phyloP scores from a whole-genome alignment of 2,329 filamentous ascomycete species.

The Apiospora arundinis region DNA sequence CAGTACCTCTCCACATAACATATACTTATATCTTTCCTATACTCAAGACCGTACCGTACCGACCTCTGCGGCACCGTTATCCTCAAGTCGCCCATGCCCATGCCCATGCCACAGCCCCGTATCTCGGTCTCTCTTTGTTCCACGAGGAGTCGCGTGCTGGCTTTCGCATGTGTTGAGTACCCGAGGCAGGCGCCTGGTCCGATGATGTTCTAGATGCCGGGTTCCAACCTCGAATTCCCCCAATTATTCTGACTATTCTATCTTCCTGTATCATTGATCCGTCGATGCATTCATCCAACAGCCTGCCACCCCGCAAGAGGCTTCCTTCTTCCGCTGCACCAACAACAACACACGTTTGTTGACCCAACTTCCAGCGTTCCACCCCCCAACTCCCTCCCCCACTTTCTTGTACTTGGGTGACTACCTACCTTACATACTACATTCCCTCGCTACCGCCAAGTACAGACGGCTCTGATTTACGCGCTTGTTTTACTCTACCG shows the following conservation, averaged over 20 bases:
- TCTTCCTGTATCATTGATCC: constrained; percentile 29
- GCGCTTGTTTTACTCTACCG: constrained; percentile 31
- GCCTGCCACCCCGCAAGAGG: constrained; percentile 41
- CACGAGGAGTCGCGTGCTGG: background rate
- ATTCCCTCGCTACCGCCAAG: background rate
- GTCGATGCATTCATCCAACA: constrained; percentile 44
- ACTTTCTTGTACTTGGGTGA: constrained; percentile 42
- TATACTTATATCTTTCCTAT: background rate
- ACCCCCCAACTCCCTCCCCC: constrained; percentile 36
- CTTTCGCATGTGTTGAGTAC: constrained; percentile 8
- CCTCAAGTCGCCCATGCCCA: background rate
- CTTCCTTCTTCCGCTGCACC: constrained; percentile 34
- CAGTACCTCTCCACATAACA: background rate
- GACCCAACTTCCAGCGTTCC: background rate
- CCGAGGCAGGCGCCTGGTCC: constrained; percentile 24
- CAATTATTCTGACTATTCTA: constrained; percentile 36
- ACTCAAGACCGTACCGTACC: background rate
- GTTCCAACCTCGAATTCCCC: constrained; percentile 19
- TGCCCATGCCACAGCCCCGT: background rate
- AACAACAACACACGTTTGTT: constrained; percentile 20
- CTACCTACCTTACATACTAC: constrained; percentile 36
- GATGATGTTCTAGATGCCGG: constrained; percentile 35
- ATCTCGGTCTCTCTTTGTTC: background rate
- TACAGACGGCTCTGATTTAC: constrained; percentile 24
- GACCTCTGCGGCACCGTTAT: background rate